Evolutionary conservation across 305 asterid species (phyloP).

Genomic region (Solanum hybrid): DNA sequence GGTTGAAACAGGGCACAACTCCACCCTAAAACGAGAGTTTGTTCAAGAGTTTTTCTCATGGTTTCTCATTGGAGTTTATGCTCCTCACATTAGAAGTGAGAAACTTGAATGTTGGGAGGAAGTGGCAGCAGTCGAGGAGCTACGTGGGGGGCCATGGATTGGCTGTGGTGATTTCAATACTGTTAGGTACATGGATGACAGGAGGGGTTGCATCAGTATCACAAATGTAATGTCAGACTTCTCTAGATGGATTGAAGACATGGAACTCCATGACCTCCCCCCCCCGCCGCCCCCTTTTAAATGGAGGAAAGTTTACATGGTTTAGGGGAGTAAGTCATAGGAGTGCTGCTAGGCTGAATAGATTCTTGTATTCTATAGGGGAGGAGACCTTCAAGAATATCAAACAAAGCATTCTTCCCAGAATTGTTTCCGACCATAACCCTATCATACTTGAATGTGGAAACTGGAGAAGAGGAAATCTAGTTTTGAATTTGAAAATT

Average conservation of each 20-base stretch:
- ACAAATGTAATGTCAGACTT: not conserved
- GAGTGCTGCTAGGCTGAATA: not conserved
- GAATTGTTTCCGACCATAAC: no score
- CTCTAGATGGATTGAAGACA: not conserved
- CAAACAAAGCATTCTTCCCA: not conserved
- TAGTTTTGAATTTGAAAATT: no score
- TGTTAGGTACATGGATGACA: not conserved
- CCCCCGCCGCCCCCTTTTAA: no score
- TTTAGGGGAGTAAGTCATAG: not conserved
- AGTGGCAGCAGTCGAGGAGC: no score
- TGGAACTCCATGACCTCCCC: not conserved
- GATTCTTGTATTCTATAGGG: not conserved
- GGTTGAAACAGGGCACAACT: not conserved
- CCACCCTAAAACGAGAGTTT: not conserved
- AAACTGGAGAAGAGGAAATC: no score
- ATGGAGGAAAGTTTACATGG: not conserved
- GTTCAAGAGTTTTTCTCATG: not conserved
- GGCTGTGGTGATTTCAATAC: no score
- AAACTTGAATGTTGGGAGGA: no score
- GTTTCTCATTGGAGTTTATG: no score
- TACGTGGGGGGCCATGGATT: no score
- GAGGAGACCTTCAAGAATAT: not conserved
- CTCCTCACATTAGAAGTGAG: no score
- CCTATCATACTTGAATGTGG: no score
- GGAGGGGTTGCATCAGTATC: not conserved